A percentile compares a stretch with the other conserved stretches of the same genome.
Evolutionary conservation across 2,329 filamentous ascomycete genomes (phyloP).

Genomic region (Penicillium sp.): DNA sequence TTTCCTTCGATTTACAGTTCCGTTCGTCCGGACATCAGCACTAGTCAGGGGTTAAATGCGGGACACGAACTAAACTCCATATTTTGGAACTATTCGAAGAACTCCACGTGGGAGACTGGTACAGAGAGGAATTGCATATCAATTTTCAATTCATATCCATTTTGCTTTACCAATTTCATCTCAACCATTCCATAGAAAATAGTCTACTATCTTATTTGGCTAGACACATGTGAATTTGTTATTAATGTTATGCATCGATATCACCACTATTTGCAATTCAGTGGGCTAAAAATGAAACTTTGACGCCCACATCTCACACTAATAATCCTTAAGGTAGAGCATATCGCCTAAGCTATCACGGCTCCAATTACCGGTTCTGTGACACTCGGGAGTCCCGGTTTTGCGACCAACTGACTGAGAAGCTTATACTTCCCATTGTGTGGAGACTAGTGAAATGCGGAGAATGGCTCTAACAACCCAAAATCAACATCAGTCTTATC

Average conservation of each 20-base stretch:
- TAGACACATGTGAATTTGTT: background rate
- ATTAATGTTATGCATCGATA: background rate
- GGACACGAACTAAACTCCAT: background rate
- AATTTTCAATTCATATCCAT: background rate
- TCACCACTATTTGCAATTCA: background rate
- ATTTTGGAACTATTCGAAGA: background rate
- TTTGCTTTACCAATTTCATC: too few species aligned
- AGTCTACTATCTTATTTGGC: background rate
- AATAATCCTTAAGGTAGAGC: background rate
- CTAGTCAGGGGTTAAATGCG: background rate
- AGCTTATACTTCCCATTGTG: background rate
- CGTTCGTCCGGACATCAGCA: background rate
- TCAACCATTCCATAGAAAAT: background rate
- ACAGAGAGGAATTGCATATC: background rate
- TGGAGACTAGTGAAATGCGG: background rate
- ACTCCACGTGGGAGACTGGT: background rate
- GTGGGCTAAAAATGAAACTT: too few species aligned
- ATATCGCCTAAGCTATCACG: background rate
- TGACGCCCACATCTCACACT: background rate
- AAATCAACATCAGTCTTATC: background rate
- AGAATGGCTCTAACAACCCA: background rate
- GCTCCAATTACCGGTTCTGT: too few species aligned
- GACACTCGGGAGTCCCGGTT: background rate
- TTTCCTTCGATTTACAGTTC: background rate
- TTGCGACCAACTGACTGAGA: background rate